Evolutionary conservation across 2,329 filamentous ascomycete species (phyloP), one percentile per base, ranked within the genome.

Genomic region (Fusarium chlamydosporum): DNA sequence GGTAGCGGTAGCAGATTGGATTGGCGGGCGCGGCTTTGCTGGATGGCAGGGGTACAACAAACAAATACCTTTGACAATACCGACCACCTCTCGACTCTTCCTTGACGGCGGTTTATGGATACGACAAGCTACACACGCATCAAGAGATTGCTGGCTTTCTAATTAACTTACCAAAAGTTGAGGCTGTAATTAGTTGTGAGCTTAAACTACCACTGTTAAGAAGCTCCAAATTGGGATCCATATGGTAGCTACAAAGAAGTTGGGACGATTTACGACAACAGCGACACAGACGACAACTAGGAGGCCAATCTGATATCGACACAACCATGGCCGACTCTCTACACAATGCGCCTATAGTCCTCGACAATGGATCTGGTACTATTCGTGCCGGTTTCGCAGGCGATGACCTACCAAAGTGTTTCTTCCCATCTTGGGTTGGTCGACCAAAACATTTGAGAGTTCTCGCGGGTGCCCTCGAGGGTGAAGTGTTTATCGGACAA

Each of bases 341-440:
- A 57, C 96, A 97, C 85, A 99, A 99, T 86, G 94, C 94, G 72
- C 94, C 96, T 62, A 97, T 99, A 80, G 96, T 99, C 78, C 92
- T 99, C 76, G 96, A 99, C 88, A 99, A 99, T 83, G 96, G 96
- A 76, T 97, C 94, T 72, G 96, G 96, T 71, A 99, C 96, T 6
- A 98, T 99, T 78, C 89, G 96, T 79, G 96, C 96, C 56, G 96
- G 96, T 23, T 99, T 98, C 79, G 96, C 96, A 35, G 96, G 96
- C 72, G 94, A 97, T 76, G 96, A 99, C 79, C 85, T 95, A 50
- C 96, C 96, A 20, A 97, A 97, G 84, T 97, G 93, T 84, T 96
- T 92, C 83, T 99, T 99, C 78, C 96, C 96, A 6, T 98, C 96
- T 18, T 98, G 95, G 79, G 96, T 99, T 67, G 96, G 96, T 54